Percentiles rank a stretch among this genome's conserved stretches.
Evolutionary conservation across 2,329 filamentous ascomycete genomes (phyloP).

Genomic region (Colletotrichum tofieldiae): DNA sequence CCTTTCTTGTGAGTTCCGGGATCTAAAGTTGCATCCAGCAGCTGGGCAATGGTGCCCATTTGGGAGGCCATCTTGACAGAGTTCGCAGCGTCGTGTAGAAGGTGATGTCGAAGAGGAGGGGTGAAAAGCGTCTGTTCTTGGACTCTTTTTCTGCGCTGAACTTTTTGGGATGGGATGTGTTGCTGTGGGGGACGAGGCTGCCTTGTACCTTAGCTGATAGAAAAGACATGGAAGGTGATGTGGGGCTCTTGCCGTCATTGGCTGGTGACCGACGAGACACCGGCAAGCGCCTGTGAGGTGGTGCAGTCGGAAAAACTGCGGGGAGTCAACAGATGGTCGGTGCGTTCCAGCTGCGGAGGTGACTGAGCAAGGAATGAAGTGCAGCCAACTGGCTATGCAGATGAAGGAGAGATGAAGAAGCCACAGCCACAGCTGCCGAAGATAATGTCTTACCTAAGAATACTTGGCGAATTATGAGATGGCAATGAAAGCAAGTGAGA

Average conservation of each 20-base stretch:
- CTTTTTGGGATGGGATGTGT: constrained; percentile 40
- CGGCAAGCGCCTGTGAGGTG: constrained; percentile 1
- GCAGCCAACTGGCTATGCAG: not conserved
- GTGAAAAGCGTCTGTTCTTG: constrained; percentile 27
- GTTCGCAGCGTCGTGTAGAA: constrained; percentile 37
- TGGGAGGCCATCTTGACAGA: constrained; percentile 68
- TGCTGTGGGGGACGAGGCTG: constrained; percentile 40
- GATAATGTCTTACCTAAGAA: constrained; percentile 3
- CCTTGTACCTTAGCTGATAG: constrained; percentile 25
- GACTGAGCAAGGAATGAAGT: not conserved
- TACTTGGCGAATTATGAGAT: not conserved
- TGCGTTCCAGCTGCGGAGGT: not conserved
- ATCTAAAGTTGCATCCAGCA: constrained; percentile 93
- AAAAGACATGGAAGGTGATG: constrained; percentile 37
- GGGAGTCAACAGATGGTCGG: not conserved
- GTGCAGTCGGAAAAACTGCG: constrained; percentile 37
- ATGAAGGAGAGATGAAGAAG: not conserved
- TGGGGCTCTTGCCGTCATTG: constrained; percentile 35
- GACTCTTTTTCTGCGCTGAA: constrained; percentile 29
- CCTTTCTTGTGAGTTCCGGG: constrained; percentile 91
- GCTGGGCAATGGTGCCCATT: constrained; percentile 78
- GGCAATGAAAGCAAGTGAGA: not conserved
- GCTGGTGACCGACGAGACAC: constrained; percentile 9
- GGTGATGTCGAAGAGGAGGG: constrained; percentile 7
- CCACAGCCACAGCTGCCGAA: constrained; percentile 2